Base-by-base conservation (phyloP, 1,284 basidiomycete genomes). In the Quambalaria eucalypti region DNA sequence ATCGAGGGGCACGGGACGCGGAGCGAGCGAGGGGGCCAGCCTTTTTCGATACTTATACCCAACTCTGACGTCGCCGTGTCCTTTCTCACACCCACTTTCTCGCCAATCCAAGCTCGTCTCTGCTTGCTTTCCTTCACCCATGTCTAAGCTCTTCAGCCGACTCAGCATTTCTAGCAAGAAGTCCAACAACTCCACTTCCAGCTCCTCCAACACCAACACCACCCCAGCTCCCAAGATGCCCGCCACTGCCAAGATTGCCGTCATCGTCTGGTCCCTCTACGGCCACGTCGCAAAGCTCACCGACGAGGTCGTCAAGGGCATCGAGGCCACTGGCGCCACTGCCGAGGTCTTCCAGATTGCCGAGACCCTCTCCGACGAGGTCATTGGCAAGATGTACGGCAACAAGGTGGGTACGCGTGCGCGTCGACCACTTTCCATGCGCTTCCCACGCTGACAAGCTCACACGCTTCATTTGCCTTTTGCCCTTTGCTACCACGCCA, bases 331-430 rank as follows among this genome's bases (percentile, higher is more conserved):
- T 28, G 90, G 89, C 42, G 90, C 87, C 36, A 77, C 76, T 9
- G 84, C 81, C 28, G 83, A 82, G 50, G 85, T 88, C 65, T 88
- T 65, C 40, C 54, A 55, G 48, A 36, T 92, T 67, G 78, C 84
- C 54, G 91, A 96, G 80, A 95, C 89, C 7, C 85, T 93, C 54
- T 74, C 85, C 2, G 77, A 83, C n/a, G 86, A 89, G 26, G 78
- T 95, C 57, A 80, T 93, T 55, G 76, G 75, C 59, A 83, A 85
- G 78, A 84, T 95, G 83, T 77, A 86, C 78, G 90, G 87, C 53
- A 76, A 77, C 57, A 71, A 71, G 46, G 77, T 72, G 7, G 25
- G 48, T 19, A n/a, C 3, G 7, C 16, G 21, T 28, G 23, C 28
- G 14, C 14, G 26, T 8, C 9, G 14, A 16, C 14, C 25, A 9